Evolutionary conservation across 2,329 filamentous ascomycete genomes (phyloP).

Genomic region (Colletotrichum nymphaeae): DNA sequence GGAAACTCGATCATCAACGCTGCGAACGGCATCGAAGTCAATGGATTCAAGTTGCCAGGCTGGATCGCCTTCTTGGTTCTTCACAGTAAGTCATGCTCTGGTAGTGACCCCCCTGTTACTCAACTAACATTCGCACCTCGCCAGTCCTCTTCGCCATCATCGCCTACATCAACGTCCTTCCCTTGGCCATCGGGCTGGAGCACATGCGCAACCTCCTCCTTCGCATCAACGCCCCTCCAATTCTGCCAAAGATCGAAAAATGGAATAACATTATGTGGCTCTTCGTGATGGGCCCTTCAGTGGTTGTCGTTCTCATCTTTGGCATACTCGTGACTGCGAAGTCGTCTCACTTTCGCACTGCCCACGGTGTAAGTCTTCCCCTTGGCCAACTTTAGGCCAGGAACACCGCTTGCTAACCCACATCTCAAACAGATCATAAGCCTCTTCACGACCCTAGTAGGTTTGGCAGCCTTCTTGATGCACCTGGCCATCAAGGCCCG

Average conservation of each 20-base stretch:
- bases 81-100: constrained; percentile 38
- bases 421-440: constrained; percentile 41
- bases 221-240: constrained; percentile 37
- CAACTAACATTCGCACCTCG: background rate
- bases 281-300: constrained; percentile 40
- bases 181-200: constrained; percentile 43
- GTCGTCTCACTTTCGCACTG: constrained; percentile 42
- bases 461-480: constrained; percentile 39
- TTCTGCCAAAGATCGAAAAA: constrained; percentile 40
- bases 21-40: constrained; percentile 38
- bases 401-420: background rate
- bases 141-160: constrained; percentile 42
- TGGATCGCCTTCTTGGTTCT: constrained; percentile 39
- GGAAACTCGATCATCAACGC: constrained; percentile 32
- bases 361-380: constrained; percentile 43
- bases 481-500: constrained; percentile 40
- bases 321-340: constrained; percentile 40
- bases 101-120: too few relatives aligned
- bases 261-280: constrained; percentile 42
- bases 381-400: background rate
- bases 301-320: constrained; percentile 42
- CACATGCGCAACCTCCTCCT: constrained; percentile 41
- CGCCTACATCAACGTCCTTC: constrained; percentile 41
- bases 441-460: constrained; percentile 41
- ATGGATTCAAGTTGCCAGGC: constrained; percentile 33